Percentiles rank a stretch among this genome's conserved stretches.
phyloP scores from a whole-genome alignment of 768 basidiomycete genomes.

The Grammothele lineata region DNA sequence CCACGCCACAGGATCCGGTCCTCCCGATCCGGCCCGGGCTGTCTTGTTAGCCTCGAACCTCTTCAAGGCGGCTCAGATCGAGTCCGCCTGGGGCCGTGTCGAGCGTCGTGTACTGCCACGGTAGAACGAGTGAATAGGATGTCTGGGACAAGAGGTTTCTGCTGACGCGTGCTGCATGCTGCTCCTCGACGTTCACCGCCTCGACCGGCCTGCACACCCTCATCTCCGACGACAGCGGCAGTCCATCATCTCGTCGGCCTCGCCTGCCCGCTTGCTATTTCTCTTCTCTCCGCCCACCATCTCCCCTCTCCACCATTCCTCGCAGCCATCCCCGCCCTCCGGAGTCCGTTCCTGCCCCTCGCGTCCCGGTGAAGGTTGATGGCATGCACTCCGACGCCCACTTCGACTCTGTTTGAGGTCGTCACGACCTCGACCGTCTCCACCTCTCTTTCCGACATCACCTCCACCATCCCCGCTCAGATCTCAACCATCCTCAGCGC shows the following conservation, averaged over 20 bases:
- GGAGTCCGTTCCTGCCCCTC: background rate
- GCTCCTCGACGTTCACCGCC: too few relatives aligned
- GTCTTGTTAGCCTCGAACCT: too few relatives aligned
- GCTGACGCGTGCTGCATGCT: too few relatives aligned
- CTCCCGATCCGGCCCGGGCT: too few relatives aligned
- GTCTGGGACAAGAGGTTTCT: too few relatives aligned
- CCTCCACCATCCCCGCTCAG: slow-evolving; percentile 28
- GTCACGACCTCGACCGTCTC: slow-evolving; percentile 31
- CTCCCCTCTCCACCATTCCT: background rate
- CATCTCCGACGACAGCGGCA: too few relatives aligned
- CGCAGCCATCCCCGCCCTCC: background rate
- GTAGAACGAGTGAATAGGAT: too few relatives aligned
- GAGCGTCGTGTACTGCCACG: too few relatives aligned
- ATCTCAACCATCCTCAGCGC: slow-evolving; percentile 30
- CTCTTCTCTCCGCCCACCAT: slow-evolving; percentile 5
- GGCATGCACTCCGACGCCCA: slow-evolving; percentile 41
- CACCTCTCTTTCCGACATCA: slow-evolving; percentile 35
- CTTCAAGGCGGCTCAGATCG: too few relatives aligned
- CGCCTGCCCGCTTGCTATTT: background rate
- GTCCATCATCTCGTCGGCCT: slow-evolving; percentile 1
- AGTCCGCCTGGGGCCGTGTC: too few relatives aligned
- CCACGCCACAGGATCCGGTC: too few relatives aligned
- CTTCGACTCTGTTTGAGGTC: slow-evolving; percentile 37
- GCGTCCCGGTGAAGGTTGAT: slow-evolving; percentile 19
- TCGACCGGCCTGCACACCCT: too few relatives aligned